Evolutionary conservation across 192 early-diverging fungal genomes (phyloP), one percentile per base, ranked within the genome.

Genomic region (Rhizophagus sp.): DNA sequence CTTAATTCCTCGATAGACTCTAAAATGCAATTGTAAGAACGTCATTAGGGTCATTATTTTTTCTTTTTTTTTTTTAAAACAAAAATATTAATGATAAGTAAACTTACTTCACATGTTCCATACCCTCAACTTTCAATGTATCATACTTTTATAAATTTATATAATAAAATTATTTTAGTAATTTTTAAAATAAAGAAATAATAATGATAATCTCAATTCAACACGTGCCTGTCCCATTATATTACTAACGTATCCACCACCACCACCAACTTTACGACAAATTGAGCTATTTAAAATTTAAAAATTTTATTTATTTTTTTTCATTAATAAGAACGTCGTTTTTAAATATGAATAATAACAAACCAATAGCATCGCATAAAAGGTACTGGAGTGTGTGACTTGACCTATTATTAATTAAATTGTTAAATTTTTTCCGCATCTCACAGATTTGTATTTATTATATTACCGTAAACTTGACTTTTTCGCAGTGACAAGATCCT

Each of bases 401-500:
- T 79, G 17, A 89, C 72, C 47, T 73, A 71, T 39, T 3, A 5
- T 41, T 41, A 41, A 7, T 41, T 41, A 44, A 36, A 47, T 30
- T 1, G 30, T 30, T 30, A 30, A 1, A 30, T 30, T 30, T 30
- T 30, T 30, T 30, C 30, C 30, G 30, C 30, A 30, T 30, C 30
- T 1, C 30, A 1, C 3, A n/a, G 22, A 22, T 19, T 30, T 71
- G 11, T 9, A 36, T 39, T 71, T 5, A 19, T 19, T 25, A 66
- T 9, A 12, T n/a, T 41, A 71, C 87, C 75, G 79, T 86, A 70
- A 91, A 92, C 39, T 79, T 76, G 8, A 89, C 83, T 39, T 85
- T 87, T 61, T 84, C 90, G 75, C 91, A 92, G 77, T 92, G 90
- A 78, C 91, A 92, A 17, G 90, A 90, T 12, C 90, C 91, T 72